Conservation (phyloP, 164 flowering plant species). For the Dillenia suffruticosa region DNA sequence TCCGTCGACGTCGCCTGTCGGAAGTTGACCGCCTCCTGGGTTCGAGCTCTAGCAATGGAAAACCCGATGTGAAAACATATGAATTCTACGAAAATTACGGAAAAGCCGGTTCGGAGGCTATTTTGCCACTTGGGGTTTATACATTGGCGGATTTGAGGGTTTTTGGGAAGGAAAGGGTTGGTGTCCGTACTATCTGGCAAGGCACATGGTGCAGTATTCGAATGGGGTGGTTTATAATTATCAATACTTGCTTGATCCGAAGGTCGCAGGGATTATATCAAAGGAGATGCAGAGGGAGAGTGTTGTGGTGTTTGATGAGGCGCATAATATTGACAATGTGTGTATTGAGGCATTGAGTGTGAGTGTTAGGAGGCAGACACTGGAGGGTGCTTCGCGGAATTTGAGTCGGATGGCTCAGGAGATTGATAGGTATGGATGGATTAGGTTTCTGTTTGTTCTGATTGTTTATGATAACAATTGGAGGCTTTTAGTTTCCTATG, state of each 20-base stretch:
- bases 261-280: conserved; percentile 93
- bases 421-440: conserved; percentile 65
- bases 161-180: conserved; percentile 86
- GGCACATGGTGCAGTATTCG: conserved; percentile 89
- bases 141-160: conserved; percentile 75
- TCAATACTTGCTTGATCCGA: conserved; percentile 98
- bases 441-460: not conserved
- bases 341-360: conserved; percentile 99
- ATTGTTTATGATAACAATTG: too few species aligned
- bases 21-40: conserved; percentile 92
- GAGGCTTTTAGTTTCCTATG: too few species aligned
- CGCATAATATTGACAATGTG: conserved; percentile 97
- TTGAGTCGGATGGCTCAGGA: conserved; percentile 69
- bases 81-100: conserved; percentile 70
- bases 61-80: conserved; percentile 69
- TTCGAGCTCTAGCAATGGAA: conserved; percentile 61
- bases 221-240: conserved; percentile 97
- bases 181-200: conserved; percentile 94
- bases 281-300: conserved; percentile 93
- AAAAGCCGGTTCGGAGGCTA: conserved; percentile 51
- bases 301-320: conserved; percentile 99
- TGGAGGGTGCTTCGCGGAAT: conserved; percentile 92
- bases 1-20: conserved; percentile 92
- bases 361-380: conserved; percentile 82
- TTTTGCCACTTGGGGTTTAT: conserved; percentile 90